A percentile compares a stretch with the other conserved stretches of the same genome.
These are phyloP conservation scores for Thermothielavioides terrestris DNA, from an alignment of 495 filamentous ascomycete genomes.

Conservation along the genomic window DNA sequence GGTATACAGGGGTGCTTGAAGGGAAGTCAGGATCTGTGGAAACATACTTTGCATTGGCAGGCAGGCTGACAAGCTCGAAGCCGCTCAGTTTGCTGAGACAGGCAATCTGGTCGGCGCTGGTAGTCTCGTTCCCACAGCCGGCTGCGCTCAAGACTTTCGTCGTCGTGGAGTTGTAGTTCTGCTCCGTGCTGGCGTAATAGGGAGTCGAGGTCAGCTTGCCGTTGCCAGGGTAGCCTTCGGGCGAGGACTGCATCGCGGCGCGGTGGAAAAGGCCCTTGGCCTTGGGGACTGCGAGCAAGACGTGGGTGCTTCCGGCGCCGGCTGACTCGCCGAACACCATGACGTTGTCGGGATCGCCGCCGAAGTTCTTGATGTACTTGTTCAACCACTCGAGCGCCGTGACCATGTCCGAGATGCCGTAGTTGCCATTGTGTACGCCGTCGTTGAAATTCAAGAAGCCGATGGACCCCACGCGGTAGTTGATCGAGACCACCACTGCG, in stretches of 20 bases:
- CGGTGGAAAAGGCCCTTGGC: constrained; percentile 33
- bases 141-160: constrained; percentile 24
- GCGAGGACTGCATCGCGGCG: constrained; percentile 35
- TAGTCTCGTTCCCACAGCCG: constrained; percentile 26
- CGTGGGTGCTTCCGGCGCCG: constrained; percentile 26
- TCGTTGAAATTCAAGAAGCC: constrained; percentile 26
- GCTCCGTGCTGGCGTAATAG: constrained; percentile 24
- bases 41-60: constrained; percentile 26
- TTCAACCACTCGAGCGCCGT: constrained; percentile 53
- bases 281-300: constrained; percentile 30
- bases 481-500: constrained; percentile 35
- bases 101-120: constrained; percentile 18
- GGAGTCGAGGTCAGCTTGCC: constrained; percentile 16
- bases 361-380: constrained; percentile 55
- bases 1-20: too few species aligned
- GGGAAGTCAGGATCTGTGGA: too few species aligned
- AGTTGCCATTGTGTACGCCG: constrained; percentile 26
- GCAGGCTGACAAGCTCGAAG: constrained; percentile 25
- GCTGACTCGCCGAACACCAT: constrained; percentile 55
- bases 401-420: constrained; percentile 24
- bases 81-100: constrained; percentile 31
- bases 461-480: constrained; percentile 23
- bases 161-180: constrained; percentile 26
- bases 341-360: constrained; percentile 52
- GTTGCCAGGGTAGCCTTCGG: constrained; percentile 26